A percentile compares a stretch with the other conserved stretches of the same genome.
These are phyloP conservation scores for Salix brachista DNA, from an alignment of 345 rosid genomes.

Conservation along the genomic window DNA sequence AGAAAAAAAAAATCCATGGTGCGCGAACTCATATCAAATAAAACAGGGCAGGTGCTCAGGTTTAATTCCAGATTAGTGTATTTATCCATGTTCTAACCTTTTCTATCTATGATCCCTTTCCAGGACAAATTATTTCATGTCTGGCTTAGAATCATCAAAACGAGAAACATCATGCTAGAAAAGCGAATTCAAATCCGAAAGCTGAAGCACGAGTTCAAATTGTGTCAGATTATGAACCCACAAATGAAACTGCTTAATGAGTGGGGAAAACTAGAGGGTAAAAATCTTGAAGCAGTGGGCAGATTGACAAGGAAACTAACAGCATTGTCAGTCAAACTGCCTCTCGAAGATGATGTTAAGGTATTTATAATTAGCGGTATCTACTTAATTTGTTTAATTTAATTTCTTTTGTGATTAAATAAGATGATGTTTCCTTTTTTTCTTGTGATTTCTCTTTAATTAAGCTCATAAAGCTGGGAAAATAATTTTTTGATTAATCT, in stretches of 20 bases:
- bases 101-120: background rate
- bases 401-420: no score
- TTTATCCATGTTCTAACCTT: no score
- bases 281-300: slow-evolving; percentile 53
- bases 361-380: slow-evolving; percentile 15
- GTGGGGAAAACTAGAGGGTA: slow-evolving; percentile 47
- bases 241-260: slow-evolving; percentile 48
- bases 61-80: no score
- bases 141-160: slow-evolving; percentile 42
- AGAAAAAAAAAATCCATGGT: no score
- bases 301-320: slow-evolving; percentile 57
- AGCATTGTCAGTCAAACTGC: slow-evolving; percentile 44
- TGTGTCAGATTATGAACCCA: slow-evolving; percentile 35
- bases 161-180: slow-evolving; percentile 39
- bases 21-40: no score
- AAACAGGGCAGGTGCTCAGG: no score
- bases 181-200: slow-evolving; percentile 38
- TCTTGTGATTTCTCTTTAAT: no score
- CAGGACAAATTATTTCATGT: slow-evolving; percentile 50
- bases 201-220: slow-evolving; percentile 39
- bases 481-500: background rate
- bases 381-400: no score
- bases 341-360: slow-evolving; percentile 48
- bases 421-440: no score
- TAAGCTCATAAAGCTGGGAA: no score